phyloP scores from a whole-genome alignment of 768 basidiomycete genomes.

The Mycena haematopus region DNA sequence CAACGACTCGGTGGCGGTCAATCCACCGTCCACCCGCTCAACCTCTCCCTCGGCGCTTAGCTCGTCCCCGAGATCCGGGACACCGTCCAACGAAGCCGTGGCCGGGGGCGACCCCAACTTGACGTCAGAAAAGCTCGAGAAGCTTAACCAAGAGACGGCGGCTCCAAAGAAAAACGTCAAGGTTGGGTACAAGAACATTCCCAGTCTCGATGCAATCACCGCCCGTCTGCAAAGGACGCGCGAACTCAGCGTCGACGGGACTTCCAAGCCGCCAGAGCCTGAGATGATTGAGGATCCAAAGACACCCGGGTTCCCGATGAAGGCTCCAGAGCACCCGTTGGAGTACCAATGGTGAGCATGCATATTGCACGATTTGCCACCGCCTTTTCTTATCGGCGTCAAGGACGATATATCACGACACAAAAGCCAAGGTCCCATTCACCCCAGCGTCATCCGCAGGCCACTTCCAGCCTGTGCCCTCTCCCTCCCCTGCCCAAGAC shows the following conservation, averaged over 20 bases:
- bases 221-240: slow-evolving; percentile 76
- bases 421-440: slow-evolving; percentile 73
- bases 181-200: slow-evolving; percentile 89
- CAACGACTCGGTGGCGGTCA: slow-evolving; percentile 71
- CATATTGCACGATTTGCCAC: neutral
- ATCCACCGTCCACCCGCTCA: slow-evolving; percentile 69
- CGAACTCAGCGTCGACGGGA: slow-evolving; percentile 67
- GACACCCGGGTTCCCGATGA: slow-evolving; percentile 74
- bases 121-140: slow-evolving; percentile 70
- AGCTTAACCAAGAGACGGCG: slow-evolving; percentile 62
- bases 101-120: slow-evolving; percentile 57
- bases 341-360: slow-evolving; percentile 77
- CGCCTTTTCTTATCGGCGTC: slow-evolving; percentile 3
- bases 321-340: slow-evolving; percentile 83
- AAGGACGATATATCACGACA: slow-evolving; percentile 93
- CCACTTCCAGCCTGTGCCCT: slow-evolving; percentile 24
- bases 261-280: slow-evolving; percentile 74
- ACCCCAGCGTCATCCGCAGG: slow-evolving; percentile 49
- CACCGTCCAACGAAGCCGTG: slow-evolving; percentile 38
- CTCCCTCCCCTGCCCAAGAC: slow-evolving; percentile 35
- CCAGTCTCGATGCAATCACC: slow-evolving; percentile 84
- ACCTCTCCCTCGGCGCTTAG: slow-evolving; percentile 64
- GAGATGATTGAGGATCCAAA: slow-evolving; percentile 85
- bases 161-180: slow-evolving; percentile 42
- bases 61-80: slow-evolving; percentile 54